Base-by-base conservation (phyloP, 2,329 filamentous ascomycete genomes). In the Magnaporthales sp. region DNA sequence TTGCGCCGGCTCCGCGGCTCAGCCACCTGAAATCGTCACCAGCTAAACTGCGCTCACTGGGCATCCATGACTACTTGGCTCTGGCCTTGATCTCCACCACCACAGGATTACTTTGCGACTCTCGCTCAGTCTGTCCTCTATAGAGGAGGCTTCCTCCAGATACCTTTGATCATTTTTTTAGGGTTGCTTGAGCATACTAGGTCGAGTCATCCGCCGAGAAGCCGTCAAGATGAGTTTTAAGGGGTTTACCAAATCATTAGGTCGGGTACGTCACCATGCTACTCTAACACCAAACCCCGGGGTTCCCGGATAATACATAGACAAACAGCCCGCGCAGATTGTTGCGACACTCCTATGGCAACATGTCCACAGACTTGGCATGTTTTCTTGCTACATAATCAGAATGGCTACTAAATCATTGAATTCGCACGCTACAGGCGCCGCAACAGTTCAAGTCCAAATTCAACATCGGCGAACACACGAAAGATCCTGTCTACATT, bases 401-500 rank as follows among this genome's bases (percentile, higher is more conserved):
- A 19, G 26, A 58, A 58, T 26, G 24, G n/a, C 54, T 58, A 26
- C 54, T 58, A 26, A 58, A 58, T 15, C 13, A 11, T 58, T 58
- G 24, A 58, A 58, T 22, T 22, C 22, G 7, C 54, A 24, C 54
- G 24, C 54, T 69, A 72, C 66, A 87, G 92, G 90, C 94, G 75
- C 95, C 95, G 72, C 95, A 99, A 85, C 89, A 89, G 74, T 86
- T 99, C 83, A 96, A 93, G 79, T 84, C 89, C 74, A 92, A 88
- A 74, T 97, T 99, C 83, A 98, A 97, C 77, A 88, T 98, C 72
- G 95, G 95, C 77, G 95, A 98, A 73, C 86, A 94, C 77, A 96
- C 93, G 72, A 97, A 98, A 77, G 95, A 99, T 81, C 84, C 92
- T 63, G 90, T 99, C 74, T 99, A 97, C 78, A 89, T 91, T 70